Evolutionary conservation across 176 grass and related monocot species (phyloP).

Genomic region (Alopecurus myosuroides): DNA sequence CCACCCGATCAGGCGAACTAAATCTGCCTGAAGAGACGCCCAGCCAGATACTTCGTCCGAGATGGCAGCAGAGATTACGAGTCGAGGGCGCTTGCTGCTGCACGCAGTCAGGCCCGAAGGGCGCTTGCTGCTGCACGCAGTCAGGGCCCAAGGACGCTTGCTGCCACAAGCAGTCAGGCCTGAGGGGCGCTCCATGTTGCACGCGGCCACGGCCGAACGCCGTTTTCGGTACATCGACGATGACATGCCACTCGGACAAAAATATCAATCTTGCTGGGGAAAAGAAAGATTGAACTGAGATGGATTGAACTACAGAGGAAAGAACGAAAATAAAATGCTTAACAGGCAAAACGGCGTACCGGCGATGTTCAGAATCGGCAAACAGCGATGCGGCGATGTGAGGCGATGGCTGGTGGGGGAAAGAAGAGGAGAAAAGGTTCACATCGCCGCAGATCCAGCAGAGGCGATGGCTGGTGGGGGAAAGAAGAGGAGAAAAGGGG

Average conservation of each 20-base stretch:
- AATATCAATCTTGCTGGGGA: neutral
- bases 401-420: neutral
- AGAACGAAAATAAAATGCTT: neutral
- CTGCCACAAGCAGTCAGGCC: neutral
- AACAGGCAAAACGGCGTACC: neutral
- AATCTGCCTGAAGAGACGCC: neutral
- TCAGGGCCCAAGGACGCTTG: neutral
- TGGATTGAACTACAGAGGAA: neutral
- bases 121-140: neutral
- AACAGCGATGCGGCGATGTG: neutral
- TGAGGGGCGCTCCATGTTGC: neutral
- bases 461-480: too few species aligned
- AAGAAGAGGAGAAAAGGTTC: too few species aligned
- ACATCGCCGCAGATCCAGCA: neutral
- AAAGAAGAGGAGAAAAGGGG: too few species aligned
- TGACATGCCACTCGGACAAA: neutral
- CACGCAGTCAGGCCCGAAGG: neutral
- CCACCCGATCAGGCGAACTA: neutral
- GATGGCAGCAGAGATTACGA: neutral
- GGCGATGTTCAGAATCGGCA: neutral
- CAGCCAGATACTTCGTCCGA: neutral
- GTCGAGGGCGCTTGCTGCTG: neutral
- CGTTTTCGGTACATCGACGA: neutral
- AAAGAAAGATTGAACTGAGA: neutral
- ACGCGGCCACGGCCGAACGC: neutral